phyloP scores from a whole-genome alignment of 306 rosid genomes.

The Rubus parviflorus region DNA sequence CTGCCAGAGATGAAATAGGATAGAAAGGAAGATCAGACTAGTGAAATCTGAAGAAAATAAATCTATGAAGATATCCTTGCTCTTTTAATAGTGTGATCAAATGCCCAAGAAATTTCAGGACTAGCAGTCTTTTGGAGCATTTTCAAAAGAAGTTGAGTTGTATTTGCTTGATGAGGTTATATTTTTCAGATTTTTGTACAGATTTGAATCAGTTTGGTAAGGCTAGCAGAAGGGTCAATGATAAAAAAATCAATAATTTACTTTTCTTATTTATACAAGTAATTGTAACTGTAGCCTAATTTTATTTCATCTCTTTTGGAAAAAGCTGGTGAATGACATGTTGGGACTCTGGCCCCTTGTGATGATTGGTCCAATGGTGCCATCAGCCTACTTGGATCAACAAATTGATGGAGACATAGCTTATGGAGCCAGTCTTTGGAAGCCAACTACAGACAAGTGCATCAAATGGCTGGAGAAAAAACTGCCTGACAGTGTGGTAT shows the following conservation, averaged over 20 bases:
- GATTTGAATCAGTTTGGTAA: not conserved
- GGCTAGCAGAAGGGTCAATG: not conserved
- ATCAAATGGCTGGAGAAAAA: constrained; percentile 36
- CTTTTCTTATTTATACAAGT: not conserved
- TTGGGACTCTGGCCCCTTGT: constrained; percentile 34
- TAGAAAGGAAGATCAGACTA: not conserved
- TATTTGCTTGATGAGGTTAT: too few relatives aligned
- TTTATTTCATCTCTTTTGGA: not conserved
- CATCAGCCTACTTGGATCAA: constrained; percentile 52
- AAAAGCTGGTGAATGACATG: constrained; percentile 34
- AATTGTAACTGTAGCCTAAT: not conserved
- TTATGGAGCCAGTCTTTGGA: constrained; percentile 38
- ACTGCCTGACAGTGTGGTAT: constrained; percentile 29
- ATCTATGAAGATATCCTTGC: not conserved
- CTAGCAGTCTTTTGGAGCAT: too few relatives aligned
- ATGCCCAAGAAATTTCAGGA: not conserved
- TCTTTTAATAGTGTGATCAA: not conserved
- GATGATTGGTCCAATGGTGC: constrained; percentile 48
- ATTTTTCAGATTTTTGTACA: not conserved
- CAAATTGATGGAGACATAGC: constrained; percentile 31
- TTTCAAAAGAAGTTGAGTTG: too few relatives aligned
- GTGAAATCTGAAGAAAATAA: not conserved
- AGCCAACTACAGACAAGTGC: constrained; percentile 28
- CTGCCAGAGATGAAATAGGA: not conserved
- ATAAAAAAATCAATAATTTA: too few relatives aligned